Evolutionary conservation across 2,329 filamentous ascomycete genomes (phyloP).

Genomic region (Catunica adiposa): DNA sequence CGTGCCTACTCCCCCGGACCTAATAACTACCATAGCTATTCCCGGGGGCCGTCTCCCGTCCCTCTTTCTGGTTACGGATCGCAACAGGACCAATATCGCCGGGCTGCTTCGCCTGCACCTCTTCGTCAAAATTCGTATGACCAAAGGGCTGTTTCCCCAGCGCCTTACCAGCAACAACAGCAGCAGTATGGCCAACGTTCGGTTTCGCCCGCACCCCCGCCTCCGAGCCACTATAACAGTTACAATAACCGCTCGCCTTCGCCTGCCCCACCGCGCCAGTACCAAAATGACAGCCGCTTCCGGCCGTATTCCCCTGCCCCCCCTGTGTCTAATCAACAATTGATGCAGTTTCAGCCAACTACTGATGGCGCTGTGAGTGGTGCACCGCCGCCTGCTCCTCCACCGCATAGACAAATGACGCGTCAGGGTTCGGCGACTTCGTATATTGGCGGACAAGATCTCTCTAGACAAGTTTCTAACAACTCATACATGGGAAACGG

Average conservation of each 20-base stretch:
- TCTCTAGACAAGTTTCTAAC: slow-evolving; percentile 15
- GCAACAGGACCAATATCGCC: slow-evolving; percentile 18
- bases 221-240: slow-evolving; percentile 11
- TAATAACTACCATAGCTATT: slow-evolving; percentile 18
- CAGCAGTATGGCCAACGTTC: slow-evolving; percentile 11
- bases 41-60: slow-evolving; percentile 26
- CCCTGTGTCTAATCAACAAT: slow-evolving; percentile 11
- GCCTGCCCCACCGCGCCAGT: slow-evolving; percentile 21
- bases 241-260: slow-evolving; percentile 19
- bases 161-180: slow-evolving; percentile 7
- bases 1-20: slow-evolving; percentile 20
- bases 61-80: slow-evolving; percentile 17
- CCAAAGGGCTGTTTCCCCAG: slow-evolving; percentile 10
- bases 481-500: slow-evolving; percentile 14
- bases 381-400: slow-evolving; percentile 64
- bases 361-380: slow-evolving; percentile 25
- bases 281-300: slow-evolving; percentile 20
- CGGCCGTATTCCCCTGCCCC: slow-evolving; percentile 15
- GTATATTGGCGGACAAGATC: slow-evolving; percentile 20
- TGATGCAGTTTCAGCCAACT: slow-evolving; percentile 6
- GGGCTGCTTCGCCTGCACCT: slow-evolving; percentile 18
- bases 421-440: slow-evolving; percentile 25
- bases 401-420: slow-evolving; percentile 57
- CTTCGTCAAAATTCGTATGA: slow-evolving; percentile 14
- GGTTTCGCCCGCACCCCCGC: slow-evolving; percentile 16